Conservation (phyloP, 495 filamentous ascomycete genomes). For the Daldinia vernicosa region DNA sequence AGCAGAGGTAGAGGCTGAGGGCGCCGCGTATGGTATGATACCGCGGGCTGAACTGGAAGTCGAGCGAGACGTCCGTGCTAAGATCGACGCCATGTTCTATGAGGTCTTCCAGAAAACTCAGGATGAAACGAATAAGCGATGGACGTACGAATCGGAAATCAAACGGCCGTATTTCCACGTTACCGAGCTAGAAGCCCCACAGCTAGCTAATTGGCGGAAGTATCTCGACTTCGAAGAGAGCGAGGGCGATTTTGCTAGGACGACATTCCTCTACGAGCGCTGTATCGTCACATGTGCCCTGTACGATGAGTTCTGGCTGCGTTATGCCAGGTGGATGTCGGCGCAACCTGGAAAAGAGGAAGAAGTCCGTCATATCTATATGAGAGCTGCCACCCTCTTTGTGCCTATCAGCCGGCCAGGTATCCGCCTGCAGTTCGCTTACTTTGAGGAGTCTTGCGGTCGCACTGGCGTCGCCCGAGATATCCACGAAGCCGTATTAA, state of each 20-base stretch:
- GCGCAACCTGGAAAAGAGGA: constrained; percentile 83
- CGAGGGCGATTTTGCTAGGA: constrained; percentile 79
- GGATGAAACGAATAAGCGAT: constrained; percentile 89
- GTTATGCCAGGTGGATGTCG: constrained; percentile 97
- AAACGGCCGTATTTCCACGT: constrained; percentile 98
- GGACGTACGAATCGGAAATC: constrained; percentile 94
- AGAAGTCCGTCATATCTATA: constrained; percentile 92
- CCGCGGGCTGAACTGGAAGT: constrained; percentile 75
- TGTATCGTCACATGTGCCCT: constrained; percentile 91
- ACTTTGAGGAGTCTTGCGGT: constrained; percentile 87
- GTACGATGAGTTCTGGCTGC: constrained; percentile 97
- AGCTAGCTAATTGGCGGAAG: constrained; percentile 93
- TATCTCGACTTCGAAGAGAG: constrained; percentile 97
- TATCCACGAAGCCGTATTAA: constrained; percentile 82
- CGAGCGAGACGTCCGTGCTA: constrained; percentile 81
- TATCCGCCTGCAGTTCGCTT: constrained; percentile 88
- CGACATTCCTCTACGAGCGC: constrained; percentile 88
- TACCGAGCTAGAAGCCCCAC: constrained; percentile 84
- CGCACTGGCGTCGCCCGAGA: constrained; percentile 80
- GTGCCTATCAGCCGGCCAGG: constrained; percentile 84
- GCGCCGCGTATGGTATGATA: constrained; percentile 50
- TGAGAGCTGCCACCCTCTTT: constrained; percentile 83
- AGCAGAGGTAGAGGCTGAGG: constrained; percentile 72
- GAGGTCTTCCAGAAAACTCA: constrained; percentile 85
- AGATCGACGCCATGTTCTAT: constrained; percentile 81